These are phyloP conservation scores for Melastoma candidum DNA, from an alignment of 441 rosid species.

Conservation along the genomic window DNA sequence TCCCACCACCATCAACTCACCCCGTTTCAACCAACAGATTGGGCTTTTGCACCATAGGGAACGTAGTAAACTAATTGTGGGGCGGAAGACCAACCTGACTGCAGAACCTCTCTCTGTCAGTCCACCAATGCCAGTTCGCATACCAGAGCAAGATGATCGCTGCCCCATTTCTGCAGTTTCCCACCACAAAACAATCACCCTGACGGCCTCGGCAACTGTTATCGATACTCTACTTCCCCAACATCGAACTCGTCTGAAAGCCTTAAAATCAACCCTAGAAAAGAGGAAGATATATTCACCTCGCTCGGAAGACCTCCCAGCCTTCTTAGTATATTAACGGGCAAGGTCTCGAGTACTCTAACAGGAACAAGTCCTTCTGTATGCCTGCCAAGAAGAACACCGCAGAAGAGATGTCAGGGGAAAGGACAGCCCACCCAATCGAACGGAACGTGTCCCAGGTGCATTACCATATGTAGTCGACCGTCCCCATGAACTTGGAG, in stretches of 20 bases:
- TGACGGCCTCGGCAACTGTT: too few species aligned
- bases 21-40: too few species aligned
- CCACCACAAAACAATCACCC: neutral
- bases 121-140: constrained; percentile 71
- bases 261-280: neutral
- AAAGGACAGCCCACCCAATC: too few species aligned
- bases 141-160: constrained; percentile 92
- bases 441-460: neutral
- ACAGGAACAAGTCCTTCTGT: constrained; percentile 65
- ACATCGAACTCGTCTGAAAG: neutral
- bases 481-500: constrained; percentile 75
- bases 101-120: constrained; percentile 6
- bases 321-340: constrained; percentile 51
- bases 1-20: too few species aligned
- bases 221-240: too few species aligned
- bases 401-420: constrained; percentile 10
- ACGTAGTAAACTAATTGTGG: too few species aligned
- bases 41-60: neutral
- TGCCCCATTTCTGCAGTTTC: constrained; percentile 76
- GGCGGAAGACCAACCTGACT: neutral
- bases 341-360: constrained; percentile 87
- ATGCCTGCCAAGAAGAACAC: constrained; percentile 47
- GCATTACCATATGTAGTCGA: constrained; percentile 77
- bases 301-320: constrained; percentile 66
- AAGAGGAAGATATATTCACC: constrained; percentile 28